A percentile compares a stretch with the other conserved stretches of the same genome.
Evolutionary conservation across 805 yeast genomes (phyloP).

Genomic region (Citeromyces matritensis): DNA sequence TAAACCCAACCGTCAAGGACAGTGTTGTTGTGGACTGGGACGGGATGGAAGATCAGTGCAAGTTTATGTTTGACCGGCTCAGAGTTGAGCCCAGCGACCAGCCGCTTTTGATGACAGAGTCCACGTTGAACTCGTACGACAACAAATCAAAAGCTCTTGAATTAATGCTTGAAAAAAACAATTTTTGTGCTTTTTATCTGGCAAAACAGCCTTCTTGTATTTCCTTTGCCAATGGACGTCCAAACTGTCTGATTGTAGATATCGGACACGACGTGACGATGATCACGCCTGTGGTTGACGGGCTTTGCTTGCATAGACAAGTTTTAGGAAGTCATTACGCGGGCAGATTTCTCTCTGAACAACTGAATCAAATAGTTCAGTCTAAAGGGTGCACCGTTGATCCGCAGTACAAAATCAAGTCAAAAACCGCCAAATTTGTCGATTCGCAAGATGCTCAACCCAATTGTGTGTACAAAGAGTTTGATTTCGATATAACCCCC

Average conservation of each 20-base stretch:
- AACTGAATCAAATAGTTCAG: slow-evolving; percentile 25
- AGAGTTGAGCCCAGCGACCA: slow-evolving; percentile 43
- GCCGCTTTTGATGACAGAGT: slow-evolving; percentile 76
- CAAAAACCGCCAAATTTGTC: slow-evolving; percentile 19
- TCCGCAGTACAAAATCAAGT: slow-evolving; percentile 34
- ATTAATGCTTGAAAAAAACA: slow-evolving; percentile 48
- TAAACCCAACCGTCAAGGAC: slow-evolving; percentile 44
- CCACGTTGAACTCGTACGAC: slow-evolving; percentile 62
- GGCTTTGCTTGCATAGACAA: slow-evolving; percentile 56
- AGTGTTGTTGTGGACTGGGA: slow-evolving; percentile 76
- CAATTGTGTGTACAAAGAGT: slow-evolving; percentile 11
- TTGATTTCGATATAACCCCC: slow-evolving; percentile 22
- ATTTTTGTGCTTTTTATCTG: slow-evolving; percentile 68
- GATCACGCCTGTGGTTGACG: slow-evolving; percentile 75
- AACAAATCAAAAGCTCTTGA: slow-evolving; percentile 64
- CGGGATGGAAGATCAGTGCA: slow-evolving; percentile 62
- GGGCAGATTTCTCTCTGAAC: slow-evolving; percentile 51
- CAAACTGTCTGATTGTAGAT: slow-evolving; percentile 77
- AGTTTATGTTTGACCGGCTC: slow-evolving; percentile 37
- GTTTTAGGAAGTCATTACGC: slow-evolving; percentile 61
- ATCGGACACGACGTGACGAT: slow-evolving; percentile 67
- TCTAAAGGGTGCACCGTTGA: slow-evolving; percentile 17
- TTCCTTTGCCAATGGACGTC: slow-evolving; percentile 79
- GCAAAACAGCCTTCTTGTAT: slow-evolving; percentile 80
- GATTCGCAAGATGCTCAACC: slow-evolving; percentile 7